Base-by-base conservation (phyloP, 257 asterid genomes). In the Solanum medicagineum region DNA sequence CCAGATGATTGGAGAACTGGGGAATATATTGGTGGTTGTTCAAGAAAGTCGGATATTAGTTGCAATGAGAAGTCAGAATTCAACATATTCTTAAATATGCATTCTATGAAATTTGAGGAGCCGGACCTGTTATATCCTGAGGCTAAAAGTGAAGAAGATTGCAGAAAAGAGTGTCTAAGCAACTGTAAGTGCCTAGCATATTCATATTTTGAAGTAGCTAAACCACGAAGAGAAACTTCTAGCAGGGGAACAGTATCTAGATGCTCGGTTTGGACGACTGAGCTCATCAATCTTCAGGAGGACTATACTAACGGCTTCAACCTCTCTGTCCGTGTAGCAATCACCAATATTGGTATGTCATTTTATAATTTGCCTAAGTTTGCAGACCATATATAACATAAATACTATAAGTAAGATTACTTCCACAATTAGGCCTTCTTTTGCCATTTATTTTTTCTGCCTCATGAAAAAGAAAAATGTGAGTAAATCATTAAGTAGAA, bases 231-330 rank as follows among this genome's bases (percentile, higher is more conserved):
- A 45, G 40, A 19, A 20, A 57, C 26, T 19, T 57, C 65, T 57
- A 57, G 36, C 80, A 40, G 13, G 77, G 53, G 0, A 70, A 70
- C 32, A 19, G 40, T 12, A 45, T 4, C 8, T 47, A 45, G n/a
- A n/a, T 90, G 91, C 85, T 49, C 42, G 84, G 65, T 87, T 73
- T 87, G 87, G 90, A 81, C 32, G 0, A 11, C 32, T 51, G 87
- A 87, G 17, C 84, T 90, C 32, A 14, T 4, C 65, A 77, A 84
- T 90, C 91, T 90, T 75, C 85, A 40, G 26, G 86, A 54, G n/a
- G 6, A 86, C 69, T 16, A 70, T 49, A 6, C 4, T 0, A 26
- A 15, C 45, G 24, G 10, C 47, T 0, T 80, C 81, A 13, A 14
- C 24, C 77, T 90, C 79, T 83, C 70, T 24, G 26, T 90, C 5